Base-by-base conservation (phyloP, 2,329 filamentous ascomycete genomes). In the Blastomyces gilchristii region DNA sequence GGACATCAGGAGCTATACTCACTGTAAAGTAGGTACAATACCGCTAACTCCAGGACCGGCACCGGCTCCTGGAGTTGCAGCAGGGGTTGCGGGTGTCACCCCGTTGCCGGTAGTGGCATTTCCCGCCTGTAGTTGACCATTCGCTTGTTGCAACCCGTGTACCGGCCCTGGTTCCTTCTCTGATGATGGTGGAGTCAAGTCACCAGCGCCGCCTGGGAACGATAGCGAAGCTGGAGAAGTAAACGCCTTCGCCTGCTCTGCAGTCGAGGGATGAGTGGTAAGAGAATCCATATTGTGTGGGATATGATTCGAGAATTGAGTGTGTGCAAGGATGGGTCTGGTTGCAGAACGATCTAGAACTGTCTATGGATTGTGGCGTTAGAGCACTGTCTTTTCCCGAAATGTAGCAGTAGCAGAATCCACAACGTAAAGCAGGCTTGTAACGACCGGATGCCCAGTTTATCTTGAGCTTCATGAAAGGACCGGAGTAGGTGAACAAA, bases 1-100 rank as follows among this genome's bases (percentile, higher is more conserved):
- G 72, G 75, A 74, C 73, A 74, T 72, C 70, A 70, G 71, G 75
- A 77, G 77, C 75, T 73, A 87, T 88, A 94, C 91, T 91, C 90
- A 96, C 91, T 97, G 91, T 84, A 97, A 83, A 71, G 90, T 95
- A 71, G 91, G 91, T 73, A 92, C 90, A 75, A 96, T 89, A 72
- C 91, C 91, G 80, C 89, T 95, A 68, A 90, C 90, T 75, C 88
- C 87, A 74, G 89, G 85, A 76, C 88, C 87, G 74, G 89, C 85
- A 66, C 83, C 87, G 70, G 90, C 91, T 75, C 85, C 88, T 76
- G 93, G 93, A 67, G 93, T 97, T 67, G 92, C 91, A 79, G 89
- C 92, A 71, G 93, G 93, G 78, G 94, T 97, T 67, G 84, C 84
- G 81, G 90, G 90, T 81, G 87, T 89, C 82, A 94, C 89, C 82